These are phyloP conservation scores for Breviolum minutum DNA, from an alignment of 73 alveolate species.

Conservation along the genomic window DNA sequence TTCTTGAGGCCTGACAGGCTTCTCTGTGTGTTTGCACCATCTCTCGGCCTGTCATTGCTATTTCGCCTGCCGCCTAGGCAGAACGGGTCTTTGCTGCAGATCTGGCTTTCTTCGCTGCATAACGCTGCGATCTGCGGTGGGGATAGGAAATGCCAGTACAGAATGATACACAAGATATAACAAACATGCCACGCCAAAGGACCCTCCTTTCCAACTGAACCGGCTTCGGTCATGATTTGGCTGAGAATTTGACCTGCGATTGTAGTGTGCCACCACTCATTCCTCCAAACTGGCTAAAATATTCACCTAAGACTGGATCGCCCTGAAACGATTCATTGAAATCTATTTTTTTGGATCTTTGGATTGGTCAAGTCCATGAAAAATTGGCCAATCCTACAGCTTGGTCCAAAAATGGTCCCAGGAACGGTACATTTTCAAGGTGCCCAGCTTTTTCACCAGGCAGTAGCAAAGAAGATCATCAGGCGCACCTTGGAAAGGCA, in stretches of 20 bases:
- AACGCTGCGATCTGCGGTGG: neutral
- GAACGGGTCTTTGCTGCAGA: neutral
- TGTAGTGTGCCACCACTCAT: constrained; percentile 74
- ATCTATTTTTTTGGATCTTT: neutral
- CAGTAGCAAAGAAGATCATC: constrained; percentile 75
- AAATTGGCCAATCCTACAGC: neutral
- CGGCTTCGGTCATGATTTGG: neutral
- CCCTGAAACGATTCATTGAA: neutral
- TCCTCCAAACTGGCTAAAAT: constrained; percentile 66
- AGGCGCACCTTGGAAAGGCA: neutral
- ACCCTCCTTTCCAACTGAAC: neutral
- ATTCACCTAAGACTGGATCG: neutral
- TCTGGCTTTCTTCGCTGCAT: constrained; percentile 15
- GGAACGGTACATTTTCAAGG: constrained; percentile 32
- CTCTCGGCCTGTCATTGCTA: constrained; percentile 9
- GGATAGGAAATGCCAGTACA: too few species aligned
- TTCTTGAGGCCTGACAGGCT: too few species aligned
- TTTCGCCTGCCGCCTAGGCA: constrained; percentile 72
- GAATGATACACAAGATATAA: too few species aligned
- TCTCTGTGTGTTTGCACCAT: neutral
- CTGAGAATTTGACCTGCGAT: neutral
- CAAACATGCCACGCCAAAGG: neutral
- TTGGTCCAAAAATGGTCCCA: neutral
- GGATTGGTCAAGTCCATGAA: neutral
- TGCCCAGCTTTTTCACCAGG: constrained; percentile 58